phyloP scores from a whole-genome alignment of 177 flowering plant genomes.

The Telopea speciosissima region DNA sequence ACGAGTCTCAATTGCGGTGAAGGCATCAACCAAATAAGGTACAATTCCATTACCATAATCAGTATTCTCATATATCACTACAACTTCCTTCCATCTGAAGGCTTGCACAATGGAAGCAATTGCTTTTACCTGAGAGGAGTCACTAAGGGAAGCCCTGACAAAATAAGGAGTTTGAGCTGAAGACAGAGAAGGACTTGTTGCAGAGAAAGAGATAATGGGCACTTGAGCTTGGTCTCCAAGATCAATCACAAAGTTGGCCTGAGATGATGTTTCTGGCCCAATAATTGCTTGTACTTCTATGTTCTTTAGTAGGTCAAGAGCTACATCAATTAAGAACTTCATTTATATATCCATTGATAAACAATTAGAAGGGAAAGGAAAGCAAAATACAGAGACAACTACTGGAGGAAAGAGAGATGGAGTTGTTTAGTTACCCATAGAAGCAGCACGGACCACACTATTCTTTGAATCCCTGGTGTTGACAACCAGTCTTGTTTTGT shows the following conservation, averaged over 20 bases:
- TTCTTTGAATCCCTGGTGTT: background rate
- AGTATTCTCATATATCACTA: constrained; percentile 18
- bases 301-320: constrained; percentile 20
- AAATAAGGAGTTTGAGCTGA: constrained; percentile 18
- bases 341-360: no score
- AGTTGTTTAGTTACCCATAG: background rate
- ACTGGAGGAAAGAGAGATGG: background rate
- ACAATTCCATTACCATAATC: constrained; percentile 17
- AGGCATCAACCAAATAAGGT: constrained; percentile 17
- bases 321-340: background rate
- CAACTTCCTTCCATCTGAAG: constrained; percentile 16
- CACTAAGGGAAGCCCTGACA: constrained; percentile 14
- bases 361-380: no score
- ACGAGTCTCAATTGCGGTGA: constrained; percentile 11
- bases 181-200: constrained; percentile 16
- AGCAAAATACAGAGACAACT: no score
- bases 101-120: constrained; percentile 18
- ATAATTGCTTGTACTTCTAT: constrained; percentile 20
- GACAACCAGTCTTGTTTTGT: background rate
- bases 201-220: constrained; percentile 26
- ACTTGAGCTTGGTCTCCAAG: constrained; percentile 23
- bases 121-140: constrained; percentile 24
- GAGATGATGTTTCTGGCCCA: constrained; percentile 19
- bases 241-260: constrained; percentile 19
- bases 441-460: background rate